Percentiles rank a stretch among this genome's conserved stretches.
Evolutionary conservation across 2,329 filamentous ascomycete species (phyloP).

Genomic region (Colletotrichum sp.): DNA sequence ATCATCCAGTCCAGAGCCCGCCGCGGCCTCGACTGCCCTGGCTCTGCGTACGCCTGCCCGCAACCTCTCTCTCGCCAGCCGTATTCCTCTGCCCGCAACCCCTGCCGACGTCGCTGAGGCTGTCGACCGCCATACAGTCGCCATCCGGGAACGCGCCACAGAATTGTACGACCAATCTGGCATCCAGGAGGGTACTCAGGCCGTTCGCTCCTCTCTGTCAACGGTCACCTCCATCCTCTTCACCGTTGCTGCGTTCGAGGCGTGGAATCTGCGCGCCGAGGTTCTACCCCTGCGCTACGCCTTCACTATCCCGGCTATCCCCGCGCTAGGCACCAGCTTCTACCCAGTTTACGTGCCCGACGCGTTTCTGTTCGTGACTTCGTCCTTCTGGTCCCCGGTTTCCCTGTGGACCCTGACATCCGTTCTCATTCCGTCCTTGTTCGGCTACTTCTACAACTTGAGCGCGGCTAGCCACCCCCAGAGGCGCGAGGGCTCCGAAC

Average conservation of each 20-base stretch:
- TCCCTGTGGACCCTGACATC: constrained; percentile 78
- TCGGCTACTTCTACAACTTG: constrained; percentile 92
- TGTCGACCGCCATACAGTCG: constrained; percentile 73
- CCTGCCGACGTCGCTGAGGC: constrained; percentile 78
- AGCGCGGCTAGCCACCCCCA: constrained; percentile 55
- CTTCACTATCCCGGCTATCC: constrained; percentile 72
- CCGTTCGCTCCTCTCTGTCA: constrained; percentile 72
- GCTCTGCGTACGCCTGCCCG: constrained; percentile 53
- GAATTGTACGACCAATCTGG: constrained; percentile 69
- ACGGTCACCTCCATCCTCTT: constrained; percentile 76
- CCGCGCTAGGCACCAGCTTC: constrained; percentile 58
- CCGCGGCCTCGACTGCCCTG: constrained; percentile 47
- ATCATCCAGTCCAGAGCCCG: constrained; percentile 27
- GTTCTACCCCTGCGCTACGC: constrained; percentile 75
- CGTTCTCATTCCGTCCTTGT: constrained; percentile 69
- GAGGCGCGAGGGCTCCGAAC: constrained; percentile 43
- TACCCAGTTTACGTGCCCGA: constrained; percentile 76
- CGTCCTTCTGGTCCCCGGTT: constrained; percentile 83
- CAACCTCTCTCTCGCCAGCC: constrained; percentile 58
- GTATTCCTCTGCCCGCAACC: constrained; percentile 78
- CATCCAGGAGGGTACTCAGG: constrained; percentile 68
- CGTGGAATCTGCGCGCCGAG: constrained; percentile 70
- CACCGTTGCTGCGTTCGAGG: constrained; percentile 72
- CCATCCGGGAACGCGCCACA: constrained; percentile 69
- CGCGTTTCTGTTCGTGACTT: constrained; percentile 77